phyloP scores from a whole-genome alignment of 2,329 filamentous ascomycete species.

The Macrophomina pseudophaseolina region DNA sequence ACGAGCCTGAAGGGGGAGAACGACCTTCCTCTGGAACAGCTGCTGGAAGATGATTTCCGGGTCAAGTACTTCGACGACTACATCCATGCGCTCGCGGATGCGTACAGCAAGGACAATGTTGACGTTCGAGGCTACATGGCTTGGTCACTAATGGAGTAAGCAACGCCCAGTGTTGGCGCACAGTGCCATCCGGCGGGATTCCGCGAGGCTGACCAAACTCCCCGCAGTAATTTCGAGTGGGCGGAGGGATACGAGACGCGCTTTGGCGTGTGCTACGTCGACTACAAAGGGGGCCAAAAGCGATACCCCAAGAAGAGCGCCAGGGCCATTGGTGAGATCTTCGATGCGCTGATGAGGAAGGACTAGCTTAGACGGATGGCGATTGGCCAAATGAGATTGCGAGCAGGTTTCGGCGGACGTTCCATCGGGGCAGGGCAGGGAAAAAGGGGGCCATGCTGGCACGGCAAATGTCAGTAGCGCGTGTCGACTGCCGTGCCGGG shows the following conservation, averaged over 20 bases:
- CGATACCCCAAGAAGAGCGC: slow-evolving; percentile 85
- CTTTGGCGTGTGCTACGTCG: slow-evolving; percentile 83
- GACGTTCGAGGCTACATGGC: slow-evolving; percentile 81
- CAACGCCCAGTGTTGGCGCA: slow-evolving; percentile 32
- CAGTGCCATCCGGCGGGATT: slow-evolving; percentile 26
- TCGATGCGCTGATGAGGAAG: slow-evolving; percentile 68
- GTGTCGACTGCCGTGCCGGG: slow-evolving; percentile 16
- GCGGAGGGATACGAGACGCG: slow-evolving; percentile 88
- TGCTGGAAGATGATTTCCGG: slow-evolving; percentile 82
- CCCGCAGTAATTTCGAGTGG: slow-evolving; percentile 78
- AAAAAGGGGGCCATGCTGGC: slow-evolving; percentile 13
- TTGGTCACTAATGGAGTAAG: slow-evolving; percentile 83
- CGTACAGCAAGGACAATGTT: slow-evolving; percentile 73
- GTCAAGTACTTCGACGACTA: slow-evolving; percentile 80
- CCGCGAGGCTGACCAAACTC: slow-evolving; percentile 18
- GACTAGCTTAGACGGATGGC: slow-evolving; percentile 48
- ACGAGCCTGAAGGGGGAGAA: slow-evolving; percentile 85
- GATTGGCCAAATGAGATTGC: slow-evolving; percentile 17
- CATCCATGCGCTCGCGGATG: slow-evolving; percentile 75
- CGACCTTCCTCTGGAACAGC: slow-evolving; percentile 70
- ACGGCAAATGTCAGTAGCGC: slow-evolving; percentile 15
- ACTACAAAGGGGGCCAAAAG: slow-evolving; percentile 80
- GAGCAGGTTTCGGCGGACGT: slow-evolving; percentile 12
- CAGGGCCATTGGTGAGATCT: slow-evolving; percentile 70
- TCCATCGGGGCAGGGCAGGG: background rate